Evolutionary conservation across 1,139 yeast genomes (phyloP), one percentile per base, ranked within the genome.

Genomic region (Magnusiomyces suaveolens): DNA sequence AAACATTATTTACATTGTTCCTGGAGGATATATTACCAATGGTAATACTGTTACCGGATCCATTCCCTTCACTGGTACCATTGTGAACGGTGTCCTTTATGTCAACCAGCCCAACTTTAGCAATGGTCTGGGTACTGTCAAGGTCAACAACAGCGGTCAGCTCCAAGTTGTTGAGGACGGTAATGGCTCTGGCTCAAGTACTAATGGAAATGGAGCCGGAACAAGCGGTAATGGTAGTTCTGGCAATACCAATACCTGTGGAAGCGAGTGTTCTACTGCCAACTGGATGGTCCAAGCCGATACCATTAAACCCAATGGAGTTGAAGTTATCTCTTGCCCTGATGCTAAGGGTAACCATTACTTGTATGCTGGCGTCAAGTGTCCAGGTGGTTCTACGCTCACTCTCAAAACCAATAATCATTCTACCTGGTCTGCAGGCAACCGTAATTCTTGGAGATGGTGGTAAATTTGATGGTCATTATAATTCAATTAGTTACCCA

Each of bases 51-150:
- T 48, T 32, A 16, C 51, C 24, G 51, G 51, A 3, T 38, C 51
- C 16, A 25, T 48, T 33, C 51, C 51, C 23, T 36, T 48, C n/a
- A 23, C 32, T n/a, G 51, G 51, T 12, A 48, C 51, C 20, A 38
- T 48, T 24, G 32, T 48, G 6, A 48, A 48, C 32, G 51, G 51
- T 36, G 33, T 38, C 18, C 33, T 38, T 14, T 48, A 48, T 18
- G 51, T 25, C 44, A 48, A 48, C 20, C 16, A 39, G 29, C 51
- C 51, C 12, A 23, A 23, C 23, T n/a, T 46, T 6, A 25, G 44
- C 16, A 24, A 24, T 20, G 43, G 51, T 21, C 43, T 48, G 36
- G 51, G 51, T 21, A 18, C 43, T 14, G 44, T 48, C 32, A 38
- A 23, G 1, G 43, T 38, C 10, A 48, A 48, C 43, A 3, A 16